These are phyloP conservation scores for Saxispiralis lemnorum DNA, from an alignment of 495 filamentous ascomycete species.

Conservation along the genomic window DNA sequence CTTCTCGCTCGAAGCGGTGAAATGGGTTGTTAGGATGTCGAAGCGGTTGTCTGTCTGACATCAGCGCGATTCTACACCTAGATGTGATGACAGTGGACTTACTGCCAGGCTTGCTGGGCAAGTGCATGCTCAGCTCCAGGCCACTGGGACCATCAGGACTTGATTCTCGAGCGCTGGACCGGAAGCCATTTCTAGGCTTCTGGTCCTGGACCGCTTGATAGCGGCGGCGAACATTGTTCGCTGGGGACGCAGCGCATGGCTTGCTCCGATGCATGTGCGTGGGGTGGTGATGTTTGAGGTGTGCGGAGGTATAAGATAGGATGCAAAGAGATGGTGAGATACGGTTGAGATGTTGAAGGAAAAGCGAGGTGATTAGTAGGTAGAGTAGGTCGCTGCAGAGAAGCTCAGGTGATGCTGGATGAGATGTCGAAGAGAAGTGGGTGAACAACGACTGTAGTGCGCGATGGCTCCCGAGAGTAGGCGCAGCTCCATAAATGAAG, in stretches of 20 bases:
- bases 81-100: neutral
- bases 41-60: slow-evolving; percentile 11
- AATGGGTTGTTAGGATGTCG: slow-evolving; percentile 1
- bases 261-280: no score
- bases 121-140: slow-evolving; percentile 10
- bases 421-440: neutral
- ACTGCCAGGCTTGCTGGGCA: slow-evolving; percentile 4
- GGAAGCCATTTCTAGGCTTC: neutral
- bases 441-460: no score
- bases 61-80: neutral
- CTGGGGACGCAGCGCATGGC: neutral
- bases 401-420: neutral
- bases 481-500: no score
- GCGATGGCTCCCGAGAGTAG: no score
- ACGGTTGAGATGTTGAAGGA: neutral
- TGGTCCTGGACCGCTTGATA: neutral
- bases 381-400: neutral
- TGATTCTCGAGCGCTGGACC: neutral
- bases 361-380: neutral
- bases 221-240: neutral
- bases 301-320: neutral
- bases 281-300: neutral
- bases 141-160: neutral
- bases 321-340: neutral
- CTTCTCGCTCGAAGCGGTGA: neutral